Evolutionary conservation across 352 stramenopile species (phyloP).

Genomic region (Phytophthora syringae): DNA sequence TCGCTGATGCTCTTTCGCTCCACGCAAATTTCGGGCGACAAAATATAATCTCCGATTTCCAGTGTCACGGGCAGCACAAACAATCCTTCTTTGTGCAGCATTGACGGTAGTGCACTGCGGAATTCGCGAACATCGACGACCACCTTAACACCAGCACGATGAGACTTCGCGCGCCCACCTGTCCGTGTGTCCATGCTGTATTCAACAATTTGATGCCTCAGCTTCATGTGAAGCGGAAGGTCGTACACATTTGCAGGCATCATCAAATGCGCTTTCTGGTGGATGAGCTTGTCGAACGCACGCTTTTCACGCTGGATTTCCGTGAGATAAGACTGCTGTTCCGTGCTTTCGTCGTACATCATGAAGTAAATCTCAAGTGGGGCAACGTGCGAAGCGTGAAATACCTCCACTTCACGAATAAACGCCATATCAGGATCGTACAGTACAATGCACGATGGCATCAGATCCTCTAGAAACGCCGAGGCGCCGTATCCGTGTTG

Average conservation of each 20-base stretch:
- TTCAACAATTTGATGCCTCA: conserved; percentile 54
- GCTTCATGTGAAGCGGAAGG: conserved; percentile 80
- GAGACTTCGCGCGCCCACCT: conserved; percentile 51
- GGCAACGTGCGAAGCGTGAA: conserved; percentile 67
- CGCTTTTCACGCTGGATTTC: conserved; percentile 96
- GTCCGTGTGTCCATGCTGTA: conserved; percentile 90
- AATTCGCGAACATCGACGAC: conserved; percentile 99
- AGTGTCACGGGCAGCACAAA: conserved; percentile 95
- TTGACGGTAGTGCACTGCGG: conserved; percentile 93
- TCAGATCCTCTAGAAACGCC: conserved; percentile 89
- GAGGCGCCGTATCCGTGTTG: conserved; percentile 62
- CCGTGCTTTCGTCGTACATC: conserved; percentile 95
- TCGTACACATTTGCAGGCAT: conserved; percentile 89
- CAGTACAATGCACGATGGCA: conserved; percentile 92
- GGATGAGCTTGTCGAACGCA: conserved; percentile 96
- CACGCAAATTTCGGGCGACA: conserved; percentile 97
- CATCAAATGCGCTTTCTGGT: conserved; percentile 94
- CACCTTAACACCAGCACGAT: conserved; percentile 61
- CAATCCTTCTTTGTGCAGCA: conserved; percentile 96
- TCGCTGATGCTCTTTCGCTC: conserved; percentile 97
- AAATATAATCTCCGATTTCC: conserved; percentile 97
- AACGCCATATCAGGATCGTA: conserved; percentile 96
- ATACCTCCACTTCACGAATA: conserved; percentile 95
- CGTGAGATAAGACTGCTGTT: conserved; percentile 96
- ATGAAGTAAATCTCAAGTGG: conserved; percentile 95